These are phyloP conservation scores for Trichoderma atrobrunneum DNA, from an alignment of 2,329 filamentous ascomycete species.

Conservation along the genomic window DNA sequence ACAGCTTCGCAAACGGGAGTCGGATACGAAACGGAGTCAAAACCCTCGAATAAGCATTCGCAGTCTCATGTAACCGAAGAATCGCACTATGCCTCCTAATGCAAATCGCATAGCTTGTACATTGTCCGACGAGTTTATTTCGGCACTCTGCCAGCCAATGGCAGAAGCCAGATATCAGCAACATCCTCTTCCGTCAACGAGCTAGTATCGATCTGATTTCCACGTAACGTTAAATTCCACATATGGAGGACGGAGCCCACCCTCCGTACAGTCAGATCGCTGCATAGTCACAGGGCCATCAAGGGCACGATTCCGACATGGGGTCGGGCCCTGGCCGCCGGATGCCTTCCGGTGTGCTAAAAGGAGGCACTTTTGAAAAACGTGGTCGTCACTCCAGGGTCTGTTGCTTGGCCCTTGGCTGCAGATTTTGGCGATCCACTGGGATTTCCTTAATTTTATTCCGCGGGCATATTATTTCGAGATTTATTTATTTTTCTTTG, in stretches of 20 bases:
- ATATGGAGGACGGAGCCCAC: neutral
- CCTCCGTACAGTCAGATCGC: constrained; percentile 7
- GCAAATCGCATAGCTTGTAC: neutral
- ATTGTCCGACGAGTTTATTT: neutral
- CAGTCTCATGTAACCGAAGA: neutral
- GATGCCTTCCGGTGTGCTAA: constrained; percentile 15
- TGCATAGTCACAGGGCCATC: constrained; percentile 9
- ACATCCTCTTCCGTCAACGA: neutral
- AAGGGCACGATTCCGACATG: neutral
- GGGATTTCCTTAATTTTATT: constrained; percentile 16
- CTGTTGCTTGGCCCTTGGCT: neutral
- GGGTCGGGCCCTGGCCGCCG: neutral
- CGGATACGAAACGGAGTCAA: neutral
- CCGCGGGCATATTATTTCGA: neutral
- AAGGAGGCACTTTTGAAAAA: constrained; percentile 18
- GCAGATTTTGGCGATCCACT: constrained; percentile 13
- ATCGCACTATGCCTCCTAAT: neutral
- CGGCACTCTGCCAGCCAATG: neutral
- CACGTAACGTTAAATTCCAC: constrained; percentile 16
- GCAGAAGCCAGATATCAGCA: neutral
- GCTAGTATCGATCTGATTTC: neutral
- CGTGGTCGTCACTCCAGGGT: constrained; percentile 8
- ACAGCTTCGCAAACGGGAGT: neutral
- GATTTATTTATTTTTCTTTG: neutral
- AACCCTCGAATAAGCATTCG: neutral